Evolutionary conservation across 2,329 filamentous ascomycete species (phyloP), one percentile per base, ranked within the genome.

Genomic region (Knoxdaviesia capensis): DNA sequence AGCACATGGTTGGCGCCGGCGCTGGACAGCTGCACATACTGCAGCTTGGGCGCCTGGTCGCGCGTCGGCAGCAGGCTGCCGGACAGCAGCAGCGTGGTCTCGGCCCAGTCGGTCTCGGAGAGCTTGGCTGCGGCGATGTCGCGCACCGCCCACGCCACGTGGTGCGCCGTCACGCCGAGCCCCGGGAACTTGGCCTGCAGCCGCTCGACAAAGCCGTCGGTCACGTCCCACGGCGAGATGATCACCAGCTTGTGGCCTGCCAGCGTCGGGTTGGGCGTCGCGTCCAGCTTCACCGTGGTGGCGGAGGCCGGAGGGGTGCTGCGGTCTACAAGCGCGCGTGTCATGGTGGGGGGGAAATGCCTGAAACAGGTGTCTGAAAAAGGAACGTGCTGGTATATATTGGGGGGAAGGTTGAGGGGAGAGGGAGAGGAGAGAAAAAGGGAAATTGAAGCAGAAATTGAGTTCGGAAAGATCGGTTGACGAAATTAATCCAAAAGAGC

Each of bases 1-100:
- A 66, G 40, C 7, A 73, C 51, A 42, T 63, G 60, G 42, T 74
- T 69, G 2, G 64, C 64, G 6, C 71, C 71, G 1, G 71, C 71
- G 43, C 64, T 70, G 28, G 61, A 56, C 6, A 75, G 59, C 54
- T 74, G 69, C 11, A 74, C 62, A 40, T 67, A 64, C 49, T 66
- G 57, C 45, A 75, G 51, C 31, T 62, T 64, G 1, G 65, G 64
- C 1, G 61, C 67, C 10, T 58, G 50, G 6, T 62, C 60, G 5
- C 51, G 49, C 0, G 55, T 52, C 1, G 69, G 69, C 20, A 72
- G 51, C 5, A 54, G 49, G 3, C 54, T 54, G 6, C 61, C 58
- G 1, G 65, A 64, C 31, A 69, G 44, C 11, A 69, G 52, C 5
- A 73, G 52, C 0, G 68, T 73, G n/a, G 64, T 62, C 7, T 62